These are phyloP conservation scores for Hypholoma fasciculare DNA, from an alignment of 768 basidiomycete genomes.

Conservation along the genomic window DNA sequence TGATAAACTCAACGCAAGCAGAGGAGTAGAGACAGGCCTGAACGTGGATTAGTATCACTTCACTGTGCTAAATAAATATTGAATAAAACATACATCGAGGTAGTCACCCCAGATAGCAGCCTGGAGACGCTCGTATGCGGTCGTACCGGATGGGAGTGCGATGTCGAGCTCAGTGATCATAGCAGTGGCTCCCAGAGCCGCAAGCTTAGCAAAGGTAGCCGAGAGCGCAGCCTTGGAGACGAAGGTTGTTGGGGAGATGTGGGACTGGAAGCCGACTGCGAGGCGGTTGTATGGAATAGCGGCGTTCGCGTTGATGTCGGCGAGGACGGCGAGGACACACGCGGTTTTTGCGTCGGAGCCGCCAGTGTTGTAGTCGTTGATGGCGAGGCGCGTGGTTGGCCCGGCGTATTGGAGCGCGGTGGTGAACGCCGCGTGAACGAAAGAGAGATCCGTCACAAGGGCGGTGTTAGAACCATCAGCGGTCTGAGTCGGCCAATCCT, in stretches of 20 bases:
- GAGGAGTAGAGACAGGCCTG: constrained; percentile 16
- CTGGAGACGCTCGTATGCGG: constrained; percentile 12
- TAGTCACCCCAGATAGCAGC: constrained; percentile 18
- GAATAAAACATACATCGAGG: constrained; percentile 8
- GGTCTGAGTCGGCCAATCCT: constrained; percentile 13
- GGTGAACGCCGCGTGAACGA: constrained; percentile 14
- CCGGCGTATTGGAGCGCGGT: constrained; percentile 15
- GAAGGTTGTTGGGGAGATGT: constrained; percentile 10
- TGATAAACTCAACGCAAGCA: constrained; percentile 14
- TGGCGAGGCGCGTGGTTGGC: constrained; percentile 10
- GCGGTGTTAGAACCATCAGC: constrained; percentile 8
- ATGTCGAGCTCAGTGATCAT: constrained; percentile 17
- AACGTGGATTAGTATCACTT: background rate
- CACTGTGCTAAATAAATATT: background rate
- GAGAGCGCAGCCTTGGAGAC: constrained; percentile 8
- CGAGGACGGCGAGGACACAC: constrained; percentile 14
- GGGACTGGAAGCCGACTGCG: constrained; percentile 16
- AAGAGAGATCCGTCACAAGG: constrained; percentile 13
- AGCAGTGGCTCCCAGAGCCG: constrained; percentile 11
- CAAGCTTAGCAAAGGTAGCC: constrained; percentile 13
- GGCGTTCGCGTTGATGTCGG: constrained; percentile 16
- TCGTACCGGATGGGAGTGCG: constrained; percentile 8
- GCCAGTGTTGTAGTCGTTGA: constrained; percentile 18
- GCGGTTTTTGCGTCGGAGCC: constrained; percentile 13
- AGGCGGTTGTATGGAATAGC: constrained; percentile 14